Base-by-base conservation (phyloP, 805 yeast species). In the Candida multigemmis region DNA sequence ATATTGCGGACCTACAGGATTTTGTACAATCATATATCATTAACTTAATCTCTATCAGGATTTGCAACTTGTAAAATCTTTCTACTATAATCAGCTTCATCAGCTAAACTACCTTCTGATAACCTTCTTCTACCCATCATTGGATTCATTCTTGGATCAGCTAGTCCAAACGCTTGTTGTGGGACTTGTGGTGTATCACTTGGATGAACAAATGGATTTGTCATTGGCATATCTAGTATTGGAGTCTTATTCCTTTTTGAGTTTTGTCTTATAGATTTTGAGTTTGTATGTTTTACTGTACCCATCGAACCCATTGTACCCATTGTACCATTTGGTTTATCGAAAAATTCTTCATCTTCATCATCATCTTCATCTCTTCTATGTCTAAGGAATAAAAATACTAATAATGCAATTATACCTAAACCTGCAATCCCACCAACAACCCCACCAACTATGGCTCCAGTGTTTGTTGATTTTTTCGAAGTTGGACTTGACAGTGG, bases 51-150 rank as follows among this genome's bases (percentile, higher is more conserved):
- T 25, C 18, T 9, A 49, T 84, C 94, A 1, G 96, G 95, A 44
- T 87, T 87, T 18, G 94, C 87, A 8, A 87, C 94, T 33, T 85
- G 77, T 24, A 87, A 61, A 12, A 83, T 75, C 56, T 84, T 84
- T 46, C 86, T 65, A 26, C 82, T 68, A 53, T 78, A 82, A 49
- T 83, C 91, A 4, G 83, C 74, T 35, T 81, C 93, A 49, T 85
- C 93, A 7, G 93, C 87, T 28, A 87, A 60, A 3, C 89, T 76
- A 4, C 95, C 95, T 42, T 82, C 89, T 42, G 86, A 75, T 35
- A 83, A 65, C 37, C 95, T 64, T 44, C 94, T 74, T 46, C 87
- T 73, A 20, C 93, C 94, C 50, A 81, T 59, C 79, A 81, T 74
- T 1, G 86, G 85, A 48, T 79, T 77, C 35, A 79, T 54, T 31